Conservation (phyloP, 192 early-diverging fungal genomes). For the Mortierella alpina region DNA sequence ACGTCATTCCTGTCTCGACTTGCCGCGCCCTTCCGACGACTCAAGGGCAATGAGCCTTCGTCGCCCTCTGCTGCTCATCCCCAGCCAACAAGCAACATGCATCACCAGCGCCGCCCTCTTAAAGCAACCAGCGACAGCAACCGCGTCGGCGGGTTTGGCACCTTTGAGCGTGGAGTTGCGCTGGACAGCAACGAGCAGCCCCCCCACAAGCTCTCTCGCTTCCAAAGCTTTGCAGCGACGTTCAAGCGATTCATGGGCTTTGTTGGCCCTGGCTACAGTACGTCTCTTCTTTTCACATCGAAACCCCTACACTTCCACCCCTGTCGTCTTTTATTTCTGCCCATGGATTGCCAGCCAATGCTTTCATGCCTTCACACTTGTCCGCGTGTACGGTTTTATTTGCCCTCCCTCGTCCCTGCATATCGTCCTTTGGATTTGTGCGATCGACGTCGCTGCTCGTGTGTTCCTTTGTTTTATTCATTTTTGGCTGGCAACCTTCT, state of each 20-base stretch:
- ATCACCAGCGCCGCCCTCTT: slow-evolving; percentile 16
- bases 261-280: slow-evolving; percentile 61
- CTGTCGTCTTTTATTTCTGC: not conserved
- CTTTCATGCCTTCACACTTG: not conserved
- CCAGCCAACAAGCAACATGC: not conserved
- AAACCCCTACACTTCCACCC: not conserved
- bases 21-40: slow-evolving; percentile 1
- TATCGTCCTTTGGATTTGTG: not conserved
- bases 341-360: not conserved
- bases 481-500: no score
- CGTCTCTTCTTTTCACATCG: slow-evolving; percentile 5
- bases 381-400: not conserved
- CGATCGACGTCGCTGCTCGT: not conserved
- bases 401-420: not conserved
- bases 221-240: not conserved
- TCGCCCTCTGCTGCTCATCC: slow-evolving; percentile 3
- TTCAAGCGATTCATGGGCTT: slow-evolving; percentile 56
- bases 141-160: slow-evolving; percentile 17
- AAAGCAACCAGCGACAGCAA: not conserved
- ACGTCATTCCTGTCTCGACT: slow-evolving; percentile 28
- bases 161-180: not conserved
- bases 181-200: slow-evolving; percentile 9
- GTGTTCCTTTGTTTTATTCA: not conserved
- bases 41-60: not conserved
- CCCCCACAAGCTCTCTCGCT: slow-evolving; percentile 12